Evolutionary conservation across 352 stramenopile genomes (phyloP).

Genomic region (Globisporangium abappressorium): DNA sequence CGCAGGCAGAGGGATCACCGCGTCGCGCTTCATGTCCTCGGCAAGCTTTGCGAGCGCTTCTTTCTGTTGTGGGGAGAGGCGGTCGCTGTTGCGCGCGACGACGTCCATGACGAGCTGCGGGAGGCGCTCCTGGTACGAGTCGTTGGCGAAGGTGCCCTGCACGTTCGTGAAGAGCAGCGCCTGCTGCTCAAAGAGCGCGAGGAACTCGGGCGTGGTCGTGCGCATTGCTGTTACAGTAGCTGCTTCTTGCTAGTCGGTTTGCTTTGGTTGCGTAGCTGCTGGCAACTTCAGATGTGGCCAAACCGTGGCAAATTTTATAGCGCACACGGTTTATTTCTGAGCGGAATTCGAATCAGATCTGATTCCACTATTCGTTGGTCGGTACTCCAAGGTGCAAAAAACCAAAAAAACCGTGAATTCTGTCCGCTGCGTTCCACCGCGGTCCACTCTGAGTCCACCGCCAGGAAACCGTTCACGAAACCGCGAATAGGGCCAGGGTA

Average conservation of each 20-base stretch:
- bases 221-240: neutral
- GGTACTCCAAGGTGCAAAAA: too few species aligned
- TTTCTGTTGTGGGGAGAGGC: slow-evolving; percentile 32
- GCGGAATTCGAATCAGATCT: too few species aligned
- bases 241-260: neutral
- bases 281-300: slow-evolving; percentile 2
- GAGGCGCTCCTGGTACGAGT: slow-evolving; percentile 56
- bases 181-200: slow-evolving; percentile 47
- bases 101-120: slow-evolving; percentile 61
- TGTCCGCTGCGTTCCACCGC: too few species aligned
- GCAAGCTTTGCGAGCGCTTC: slow-evolving; percentile 39
- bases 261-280: neutral
- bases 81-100: slow-evolving; percentile 37
- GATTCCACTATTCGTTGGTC: too few species aligned
- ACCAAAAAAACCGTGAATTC: too few species aligned
- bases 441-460: too few species aligned
- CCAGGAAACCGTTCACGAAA: too few species aligned
- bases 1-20: slow-evolving; percentile 44
- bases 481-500: too few species aligned
- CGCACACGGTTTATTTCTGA: too few species aligned
- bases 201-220: slow-evolving; percentile 36
- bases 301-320: too few species aligned
- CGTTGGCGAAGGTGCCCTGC: slow-evolving; percentile 53
- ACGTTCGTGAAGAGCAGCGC: slow-evolving; percentile 54
- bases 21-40: slow-evolving; percentile 39